Evolutionary conservation across 768 basidiomycete genomes (phyloP), one percentile per base, ranked within the genome.

Genomic region (Neoboletus magnificus): DNA sequence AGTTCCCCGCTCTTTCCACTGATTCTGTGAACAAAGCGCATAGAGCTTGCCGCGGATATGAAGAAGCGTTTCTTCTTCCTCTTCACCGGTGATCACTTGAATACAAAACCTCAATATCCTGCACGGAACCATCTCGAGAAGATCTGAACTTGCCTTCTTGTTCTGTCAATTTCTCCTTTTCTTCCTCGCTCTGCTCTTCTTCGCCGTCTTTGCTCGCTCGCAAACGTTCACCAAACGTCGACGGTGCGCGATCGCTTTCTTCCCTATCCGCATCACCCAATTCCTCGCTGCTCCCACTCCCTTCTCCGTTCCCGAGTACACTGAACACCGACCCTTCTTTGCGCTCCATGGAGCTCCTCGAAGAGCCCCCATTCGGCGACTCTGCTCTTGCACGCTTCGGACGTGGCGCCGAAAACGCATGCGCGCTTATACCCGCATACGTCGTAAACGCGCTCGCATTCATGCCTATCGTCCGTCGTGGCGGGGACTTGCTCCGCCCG

Each of bases 11-110:
- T 92, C 90, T 65, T 84, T 88, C 90, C 90, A 92, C 55, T 80
- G 77, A 67, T 82, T 69, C 74, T 82, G 66, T 66, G 73, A 32
- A 62, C 79, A 76, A 43, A 91, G 75, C 25, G 79, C 67, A 66
- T 82, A 91, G 22, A 92, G 71, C 72, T 92, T 92, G 47, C 87
- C 89, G 53, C 90, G 82, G 18, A 86, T 85, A 72, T 88, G 86
- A 69, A 83, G 82, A 46, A 90, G 71, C 7, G 86, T 89, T 52
- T 86, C 81, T 63, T 92, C 90, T 22, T 89, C 87, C 67, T 92
- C 90, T 70, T 92, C 90, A 10, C 90, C 90, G 3, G 90, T 92
- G 43, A 78, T 69, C 36, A 87, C 88, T 39, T 89, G 58, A 18
- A 61, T 33, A 16, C 27, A 27, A 39, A 10, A 39, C 37, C 18